Base-by-base conservation (phyloP, 176 grass and related monocot genomes). In the Eragrostis curvula region DNA sequence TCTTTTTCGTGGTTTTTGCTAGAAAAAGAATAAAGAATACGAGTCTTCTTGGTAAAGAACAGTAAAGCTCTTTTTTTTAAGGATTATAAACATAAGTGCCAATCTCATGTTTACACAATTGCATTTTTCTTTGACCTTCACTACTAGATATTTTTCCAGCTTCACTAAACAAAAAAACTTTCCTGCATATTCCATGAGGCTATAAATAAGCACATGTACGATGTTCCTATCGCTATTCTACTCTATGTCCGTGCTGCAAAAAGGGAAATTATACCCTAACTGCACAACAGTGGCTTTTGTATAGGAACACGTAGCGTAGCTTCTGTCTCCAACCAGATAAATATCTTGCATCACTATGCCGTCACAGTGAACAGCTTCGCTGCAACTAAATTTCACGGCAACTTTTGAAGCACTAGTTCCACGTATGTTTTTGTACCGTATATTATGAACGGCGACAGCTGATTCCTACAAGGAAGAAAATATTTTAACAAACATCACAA, bases 381-480 rank as follows among this genome's bases (percentile, higher is more conserved):
- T 94, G 65, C 95, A 97, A 13, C 71, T 70, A 4, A 97, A 85
- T n/a, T 72, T 87, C 17, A 97, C 24, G 8, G 89, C 91, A 1
- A 83, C 42, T 27, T 85, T 69, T 16, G 90, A 88, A 27, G 63
- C 68, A 18, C 89, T 94, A 6, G 92, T 97, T 71, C 95, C 95
- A 18, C 71, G 68, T 30, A 97, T 97, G 16, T 89, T 89, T 68
- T 47, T 85, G 71, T 90, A 97, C 2, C 47, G 18, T 72, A 97
- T 80, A 29, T 66, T 29, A 10, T 56, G 83, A 28, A 94, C 16
- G 21, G 68, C 87, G 13, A 97, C 87, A 41, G 92, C 94, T 16
- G 91, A 74, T 43, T 42, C 84, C 94, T 97, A 17, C 75, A 58
- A 21, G 7, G 17, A 87, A 6, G 8, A 9, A 58, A 52, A 41